Evolutionary conservation across 2,329 filamentous ascomycete genomes (phyloP).

Genomic region (Penicillium sp.): DNA sequence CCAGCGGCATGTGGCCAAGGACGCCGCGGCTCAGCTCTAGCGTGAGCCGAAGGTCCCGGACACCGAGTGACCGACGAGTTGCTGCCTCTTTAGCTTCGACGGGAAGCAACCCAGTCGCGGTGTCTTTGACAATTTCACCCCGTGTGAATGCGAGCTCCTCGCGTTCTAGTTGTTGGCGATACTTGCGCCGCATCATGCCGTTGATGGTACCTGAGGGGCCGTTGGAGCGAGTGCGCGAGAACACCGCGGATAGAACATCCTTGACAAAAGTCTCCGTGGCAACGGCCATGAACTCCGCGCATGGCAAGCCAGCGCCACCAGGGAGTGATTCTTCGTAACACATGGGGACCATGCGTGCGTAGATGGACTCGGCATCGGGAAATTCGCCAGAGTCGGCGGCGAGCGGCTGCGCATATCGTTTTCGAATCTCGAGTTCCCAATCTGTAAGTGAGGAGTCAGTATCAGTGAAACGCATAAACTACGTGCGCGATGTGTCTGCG

Average conservation of each 20-base stretch:
- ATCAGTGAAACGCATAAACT: conserved; percentile 18
- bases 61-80: conserved; percentile 70
- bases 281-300: conserved; percentile 62
- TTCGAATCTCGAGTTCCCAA: conserved; percentile 66
- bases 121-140: conserved; percentile 75
- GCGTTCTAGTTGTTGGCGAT: conserved; percentile 69
- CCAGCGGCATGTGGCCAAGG: conserved; percentile 74
- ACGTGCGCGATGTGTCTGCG: conserved; percentile 8
- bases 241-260: conserved; percentile 58
- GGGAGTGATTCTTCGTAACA: conserved; percentile 66
- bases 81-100: conserved; percentile 76
- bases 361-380: conserved; percentile 59
- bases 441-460: conserved; percentile 38
- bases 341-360: conserved; percentile 63
- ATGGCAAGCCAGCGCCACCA: conserved; percentile 54
- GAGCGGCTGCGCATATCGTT: conserved; percentile 64
- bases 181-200: conserved; percentile 79
- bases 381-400: conserved; percentile 65
- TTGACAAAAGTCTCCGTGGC: conserved; percentile 66
- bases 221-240: conserved; percentile 58
- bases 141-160: conserved; percentile 74
- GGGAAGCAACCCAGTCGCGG: conserved; percentile 72
- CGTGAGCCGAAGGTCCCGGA: conserved; percentile 76
- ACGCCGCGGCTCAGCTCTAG: conserved; percentile 75
- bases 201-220: conserved; percentile 64